A percentile compares a stretch with the other conserved stretches of the same genome.
These are phyloP conservation scores for Sporothrix globosa DNA, from an alignment of 2,329 filamentous ascomycete species.

Conservation along the genomic window DNA sequence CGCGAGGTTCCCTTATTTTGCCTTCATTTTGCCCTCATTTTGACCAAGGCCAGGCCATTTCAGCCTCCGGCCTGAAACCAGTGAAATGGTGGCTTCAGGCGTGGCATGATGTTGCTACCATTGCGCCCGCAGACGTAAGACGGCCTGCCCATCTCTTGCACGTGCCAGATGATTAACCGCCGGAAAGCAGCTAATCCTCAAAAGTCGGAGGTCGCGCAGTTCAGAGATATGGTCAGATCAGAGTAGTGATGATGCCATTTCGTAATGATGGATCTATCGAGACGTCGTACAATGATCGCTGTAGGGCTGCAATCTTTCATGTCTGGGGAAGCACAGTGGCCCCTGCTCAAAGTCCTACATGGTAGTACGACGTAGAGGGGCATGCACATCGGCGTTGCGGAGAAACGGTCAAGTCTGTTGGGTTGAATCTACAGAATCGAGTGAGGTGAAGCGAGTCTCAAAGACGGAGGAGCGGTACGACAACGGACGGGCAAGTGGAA, in stretches of 20 bases:
- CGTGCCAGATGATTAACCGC: not conserved
- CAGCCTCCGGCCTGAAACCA: constrained; percentile 10
- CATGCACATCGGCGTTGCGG: constrained; percentile 6
- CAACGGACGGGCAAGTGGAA: not conserved
- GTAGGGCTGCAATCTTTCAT: constrained; percentile 14
- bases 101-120: constrained; percentile 4
- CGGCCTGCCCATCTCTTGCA: not conserved
- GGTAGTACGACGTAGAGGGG: not conserved
- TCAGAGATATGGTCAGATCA: not conserved
- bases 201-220: not conserved
- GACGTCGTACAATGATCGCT: not conserved
- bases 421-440: not conserved
- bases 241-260: constrained; percentile 17
- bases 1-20: too few relatives aligned
- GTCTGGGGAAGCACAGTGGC: constrained; percentile 15
- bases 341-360: not conserved
- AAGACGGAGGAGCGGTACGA: not conserved
- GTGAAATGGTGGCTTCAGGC: not conserved
- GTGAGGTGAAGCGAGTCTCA: not conserved
- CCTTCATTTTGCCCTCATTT: not conserved
- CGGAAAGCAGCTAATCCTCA: not conserved
- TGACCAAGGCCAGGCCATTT: not conserved
- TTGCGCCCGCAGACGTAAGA: not conserved
- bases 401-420: not conserved
- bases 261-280: not conserved